phyloP scores from a whole-genome alignment of 2,329 filamentous ascomycete species.

The Ophiostoma sp. region DNA sequence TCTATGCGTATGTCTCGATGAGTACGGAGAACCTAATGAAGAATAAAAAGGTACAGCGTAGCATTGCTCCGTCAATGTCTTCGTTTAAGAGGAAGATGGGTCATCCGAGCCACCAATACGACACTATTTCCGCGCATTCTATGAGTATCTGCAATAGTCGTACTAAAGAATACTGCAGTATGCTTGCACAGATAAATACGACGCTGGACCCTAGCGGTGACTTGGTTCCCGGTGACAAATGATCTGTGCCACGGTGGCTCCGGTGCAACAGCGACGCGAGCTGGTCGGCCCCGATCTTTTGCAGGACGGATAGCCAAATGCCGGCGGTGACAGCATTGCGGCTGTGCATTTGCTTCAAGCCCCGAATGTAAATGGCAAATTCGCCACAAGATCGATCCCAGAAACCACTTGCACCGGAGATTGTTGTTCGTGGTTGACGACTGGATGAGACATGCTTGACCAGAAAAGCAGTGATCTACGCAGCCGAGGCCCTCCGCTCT shows the following conservation, averaged over 20 bases:
- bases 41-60: constrained; percentile 5
- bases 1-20: no score
- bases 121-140: neutral
- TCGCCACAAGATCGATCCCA: no score
- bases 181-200: no score
- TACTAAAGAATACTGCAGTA: neutral
- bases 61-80: constrained; percentile 1
- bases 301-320: neutral
- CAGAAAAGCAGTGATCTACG: neutral
- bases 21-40: neutral
- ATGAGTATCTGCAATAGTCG: neutral
- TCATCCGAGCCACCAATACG: neutral
- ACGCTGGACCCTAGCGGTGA: no score
- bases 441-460: neutral
- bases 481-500: constrained; percentile 1
- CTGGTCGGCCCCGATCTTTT: neutral
- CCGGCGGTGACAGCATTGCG: neutral
- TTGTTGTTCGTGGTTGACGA: neutral
- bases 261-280: neutral
- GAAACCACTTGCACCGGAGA: neutral
- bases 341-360: no score
- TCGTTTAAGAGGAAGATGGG: neutral
- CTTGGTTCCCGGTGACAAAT: no score
- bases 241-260: neutral
- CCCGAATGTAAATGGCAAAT: no score